Conservation (phyloP, 148 eudicot species). For the Polygonum aviculare region DNA sequence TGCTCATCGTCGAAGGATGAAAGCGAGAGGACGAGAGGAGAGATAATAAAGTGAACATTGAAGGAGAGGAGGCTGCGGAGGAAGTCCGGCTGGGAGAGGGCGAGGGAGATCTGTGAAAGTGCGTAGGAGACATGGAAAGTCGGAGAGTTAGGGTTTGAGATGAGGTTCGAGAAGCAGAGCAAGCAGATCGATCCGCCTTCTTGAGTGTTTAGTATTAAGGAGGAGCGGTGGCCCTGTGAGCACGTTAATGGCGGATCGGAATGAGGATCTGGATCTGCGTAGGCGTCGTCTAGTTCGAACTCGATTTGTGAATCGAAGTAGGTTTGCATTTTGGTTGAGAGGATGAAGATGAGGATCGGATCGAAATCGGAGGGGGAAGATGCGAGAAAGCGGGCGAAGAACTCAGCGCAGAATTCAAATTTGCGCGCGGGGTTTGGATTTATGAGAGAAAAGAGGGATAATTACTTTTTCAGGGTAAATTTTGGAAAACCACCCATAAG, state of each 20-base stretch:
- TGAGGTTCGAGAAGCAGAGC: conserved; percentile 69
- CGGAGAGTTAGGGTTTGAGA: conserved; percentile 58
- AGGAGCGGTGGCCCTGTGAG: conserved; percentile 53
- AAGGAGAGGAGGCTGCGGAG: conserved; percentile 38
- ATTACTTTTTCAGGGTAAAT: no score
- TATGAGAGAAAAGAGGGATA: background rate
- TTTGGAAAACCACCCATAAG: no score
- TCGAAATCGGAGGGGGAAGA: background rate
- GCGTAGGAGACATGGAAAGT: conserved; percentile 88
- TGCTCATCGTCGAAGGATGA: conserved; percentile 52
- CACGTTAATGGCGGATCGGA: conserved; percentile 29
- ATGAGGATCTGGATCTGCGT: background rate
- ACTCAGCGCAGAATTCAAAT: background rate
- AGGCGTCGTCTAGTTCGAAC: background rate
- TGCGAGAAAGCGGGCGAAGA: background rate
- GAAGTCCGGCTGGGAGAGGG: conserved; percentile 55
- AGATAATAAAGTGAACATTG: conserved; percentile 56
- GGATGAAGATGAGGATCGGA: background rate
- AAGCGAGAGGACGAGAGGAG: conserved; percentile 50
- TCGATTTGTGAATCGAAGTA: conserved; percentile 6
- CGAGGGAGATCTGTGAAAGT: conserved; percentile 69
- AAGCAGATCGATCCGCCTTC: conserved; percentile 77
- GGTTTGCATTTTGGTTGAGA: background rate
- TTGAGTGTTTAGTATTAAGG: conserved; percentile 39
- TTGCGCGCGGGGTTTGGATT: background rate